These are phyloP conservation scores for Pseudocercospora fijiensis DNA, from an alignment of 2,329 filamentous ascomycete species.

Conservation along the genomic window DNA sequence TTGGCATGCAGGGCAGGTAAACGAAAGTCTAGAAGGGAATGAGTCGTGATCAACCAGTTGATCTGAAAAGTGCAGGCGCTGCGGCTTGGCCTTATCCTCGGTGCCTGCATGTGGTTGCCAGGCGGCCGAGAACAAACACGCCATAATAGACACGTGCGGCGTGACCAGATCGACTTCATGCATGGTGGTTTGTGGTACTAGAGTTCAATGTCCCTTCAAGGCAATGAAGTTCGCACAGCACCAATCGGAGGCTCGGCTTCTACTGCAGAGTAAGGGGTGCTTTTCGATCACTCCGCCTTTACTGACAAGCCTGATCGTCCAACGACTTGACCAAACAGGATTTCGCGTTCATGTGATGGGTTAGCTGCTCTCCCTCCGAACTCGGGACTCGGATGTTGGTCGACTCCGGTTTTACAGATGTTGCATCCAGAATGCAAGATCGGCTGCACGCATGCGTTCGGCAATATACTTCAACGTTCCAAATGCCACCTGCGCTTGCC, in stretches of 20 bases:
- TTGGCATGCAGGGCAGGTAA: background rate
- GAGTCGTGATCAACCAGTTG: background rate
- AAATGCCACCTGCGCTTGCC: background rate
- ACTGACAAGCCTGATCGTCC: conserved; percentile 2
- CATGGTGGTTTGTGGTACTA: background rate
- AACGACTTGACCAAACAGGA: background rate
- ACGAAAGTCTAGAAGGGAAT: background rate
- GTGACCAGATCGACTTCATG: background rate
- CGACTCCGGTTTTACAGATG: too few species aligned
- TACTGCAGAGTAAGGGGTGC: background rate
- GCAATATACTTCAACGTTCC: conserved; percentile 2
- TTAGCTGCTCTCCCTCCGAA: background rate
- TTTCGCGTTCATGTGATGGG: background rate
- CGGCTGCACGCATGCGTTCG: background rate
- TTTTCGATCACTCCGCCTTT: background rate
- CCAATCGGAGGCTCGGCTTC: conserved; percentile 2
- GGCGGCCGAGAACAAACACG: conserved; percentile 1
- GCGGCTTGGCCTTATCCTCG: background rate
- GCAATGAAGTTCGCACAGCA: background rate
- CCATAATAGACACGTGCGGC: background rate
- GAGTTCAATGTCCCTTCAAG: background rate
- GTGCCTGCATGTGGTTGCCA: conserved; percentile 16
- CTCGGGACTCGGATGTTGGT: too few species aligned
- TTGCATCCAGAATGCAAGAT: conserved; percentile 1
- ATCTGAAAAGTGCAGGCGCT: background rate